A percentile compares a stretch with the other conserved stretches of the same genome.
phyloP scores from a whole-genome alignment of 2,329 filamentous ascomycete genomes.

The Daldinia sp. region DNA sequence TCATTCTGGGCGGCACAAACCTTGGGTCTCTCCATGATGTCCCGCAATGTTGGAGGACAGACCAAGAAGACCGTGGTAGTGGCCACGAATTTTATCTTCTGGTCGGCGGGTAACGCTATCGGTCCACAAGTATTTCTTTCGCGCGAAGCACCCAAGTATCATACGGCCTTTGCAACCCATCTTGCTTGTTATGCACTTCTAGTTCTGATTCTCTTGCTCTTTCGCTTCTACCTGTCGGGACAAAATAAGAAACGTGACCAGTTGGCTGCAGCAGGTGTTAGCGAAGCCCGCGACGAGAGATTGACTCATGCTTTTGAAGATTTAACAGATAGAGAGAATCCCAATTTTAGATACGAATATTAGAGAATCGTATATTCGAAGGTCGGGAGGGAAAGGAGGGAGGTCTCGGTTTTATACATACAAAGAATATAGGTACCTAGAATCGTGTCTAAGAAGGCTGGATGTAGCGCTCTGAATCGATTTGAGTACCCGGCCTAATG shows the following conservation, averaged over 20 bases:
- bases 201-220: slow-evolving; percentile 62
- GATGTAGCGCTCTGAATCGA: neutral
- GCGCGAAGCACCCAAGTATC: slow-evolving; percentile 69
- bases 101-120: slow-evolving; percentile 73
- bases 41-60: slow-evolving; percentile 74
- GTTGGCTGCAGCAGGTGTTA: slow-evolving; percentile 43
- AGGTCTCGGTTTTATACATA: neutral
- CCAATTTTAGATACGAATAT: slow-evolving; percentile 48
- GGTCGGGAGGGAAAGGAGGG: neutral
- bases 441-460: too few species aligned
- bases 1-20: slow-evolving; percentile 81
- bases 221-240: slow-evolving; percentile 64
- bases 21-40: slow-evolving; percentile 71
- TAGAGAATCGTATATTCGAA: slow-evolving; percentile 17
- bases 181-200: slow-evolving; percentile 72
- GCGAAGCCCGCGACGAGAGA: slow-evolving; percentile 41
- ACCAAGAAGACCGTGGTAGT: slow-evolving; percentile 76
- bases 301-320: slow-evolving; percentile 48
- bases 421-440: too few species aligned
- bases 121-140: slow-evolving; percentile 71
- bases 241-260: slow-evolving; percentile 59
- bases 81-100: slow-evolving; percentile 74
- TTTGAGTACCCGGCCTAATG: neutral
- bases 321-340: slow-evolving; percentile 49
- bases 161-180: slow-evolving; percentile 74